A percentile compares a stretch with the other conserved stretches of the same genome.
These are phyloP conservation scores for Inga leiocalycina DNA, from an alignment of 306 rosid genomes.

Conservation along the genomic window DNA sequence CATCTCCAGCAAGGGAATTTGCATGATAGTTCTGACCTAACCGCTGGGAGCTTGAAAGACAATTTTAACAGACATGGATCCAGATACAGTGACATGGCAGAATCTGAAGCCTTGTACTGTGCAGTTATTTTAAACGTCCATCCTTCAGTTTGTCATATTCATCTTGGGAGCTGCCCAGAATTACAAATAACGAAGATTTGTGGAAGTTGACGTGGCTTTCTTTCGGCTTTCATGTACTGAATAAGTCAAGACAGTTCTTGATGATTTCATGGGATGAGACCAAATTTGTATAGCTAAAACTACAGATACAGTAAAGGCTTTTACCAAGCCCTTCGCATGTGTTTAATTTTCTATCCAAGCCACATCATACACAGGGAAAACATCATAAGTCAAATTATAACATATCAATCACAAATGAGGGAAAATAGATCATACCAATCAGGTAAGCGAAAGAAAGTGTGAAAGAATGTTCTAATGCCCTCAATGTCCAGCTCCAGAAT, in stretches of 20 bases:
- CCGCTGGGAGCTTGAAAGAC: neutral
- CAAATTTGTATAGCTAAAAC: constrained; percentile 18
- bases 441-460: constrained; percentile 90
- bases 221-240: constrained; percentile 2
- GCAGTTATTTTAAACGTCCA: neutral
- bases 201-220: constrained; percentile 1
- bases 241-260: neutral
- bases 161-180: neutral
- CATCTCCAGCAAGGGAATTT: constrained; percentile 4
- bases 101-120: neutral
- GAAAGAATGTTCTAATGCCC: constrained; percentile 87
- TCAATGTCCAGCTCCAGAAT: constrained; percentile 86
- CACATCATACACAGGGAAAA: constrained; percentile 4
- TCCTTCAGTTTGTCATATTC: neutral
- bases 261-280: neutral
- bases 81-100: neutral
- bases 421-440: constrained; percentile 62
- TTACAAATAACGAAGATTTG: neutral
- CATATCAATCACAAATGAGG: constrained; percentile 26
- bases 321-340: constrained; percentile 20
- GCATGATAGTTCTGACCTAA: neutral
- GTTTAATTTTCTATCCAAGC: constrained; percentile 18
- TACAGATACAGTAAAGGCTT: neutral
- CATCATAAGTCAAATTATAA: constrained; percentile 13
- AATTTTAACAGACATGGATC: neutral